Evolutionary conservation across 345 rosid genomes (phyloP).

Genomic region (Viola odorata): DNA sequence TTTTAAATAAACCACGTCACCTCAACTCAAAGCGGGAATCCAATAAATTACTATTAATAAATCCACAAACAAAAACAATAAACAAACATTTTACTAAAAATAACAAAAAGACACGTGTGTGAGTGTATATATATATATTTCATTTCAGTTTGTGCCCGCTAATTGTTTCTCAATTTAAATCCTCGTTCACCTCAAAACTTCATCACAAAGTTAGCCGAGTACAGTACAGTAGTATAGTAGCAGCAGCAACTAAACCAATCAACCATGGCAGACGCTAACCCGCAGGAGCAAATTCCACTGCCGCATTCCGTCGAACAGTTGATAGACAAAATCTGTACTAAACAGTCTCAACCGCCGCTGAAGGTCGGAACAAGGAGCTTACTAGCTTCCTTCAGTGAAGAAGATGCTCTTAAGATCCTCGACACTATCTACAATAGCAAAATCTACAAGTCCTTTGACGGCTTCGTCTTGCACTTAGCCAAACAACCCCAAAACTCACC

Average conservation of each 20-base stretch:
- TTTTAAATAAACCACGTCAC: no score
- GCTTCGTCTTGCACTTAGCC: neutral
- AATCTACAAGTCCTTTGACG: slow-evolving; percentile 13
- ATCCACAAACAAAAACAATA: no score
- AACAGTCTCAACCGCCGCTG: slow-evolving; percentile 25
- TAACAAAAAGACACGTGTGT: no score
- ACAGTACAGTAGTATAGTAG: no score
- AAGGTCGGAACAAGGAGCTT: slow-evolving; percentile 13
- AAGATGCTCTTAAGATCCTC: slow-evolving; percentile 11
- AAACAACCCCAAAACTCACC: neutral
- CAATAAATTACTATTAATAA: no score
- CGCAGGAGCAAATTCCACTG: neutral
- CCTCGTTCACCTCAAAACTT: no score
- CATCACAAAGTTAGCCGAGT: no score
- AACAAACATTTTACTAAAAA: no score
- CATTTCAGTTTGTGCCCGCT: no score
- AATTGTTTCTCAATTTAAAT: no score
- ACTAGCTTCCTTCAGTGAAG: slow-evolving; percentile 29
- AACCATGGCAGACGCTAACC: slow-evolving; percentile 2
- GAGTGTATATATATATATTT: no score
- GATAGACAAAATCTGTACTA: slow-evolving; percentile 30
- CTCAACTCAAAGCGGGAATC: no score
- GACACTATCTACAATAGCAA: neutral
- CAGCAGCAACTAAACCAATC: neutral
- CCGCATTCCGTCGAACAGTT: slow-evolving; percentile 24